Evolutionary conservation across 495 filamentous ascomycete species (phyloP).

Genomic region (Trichocladium uniseriatum): DNA sequence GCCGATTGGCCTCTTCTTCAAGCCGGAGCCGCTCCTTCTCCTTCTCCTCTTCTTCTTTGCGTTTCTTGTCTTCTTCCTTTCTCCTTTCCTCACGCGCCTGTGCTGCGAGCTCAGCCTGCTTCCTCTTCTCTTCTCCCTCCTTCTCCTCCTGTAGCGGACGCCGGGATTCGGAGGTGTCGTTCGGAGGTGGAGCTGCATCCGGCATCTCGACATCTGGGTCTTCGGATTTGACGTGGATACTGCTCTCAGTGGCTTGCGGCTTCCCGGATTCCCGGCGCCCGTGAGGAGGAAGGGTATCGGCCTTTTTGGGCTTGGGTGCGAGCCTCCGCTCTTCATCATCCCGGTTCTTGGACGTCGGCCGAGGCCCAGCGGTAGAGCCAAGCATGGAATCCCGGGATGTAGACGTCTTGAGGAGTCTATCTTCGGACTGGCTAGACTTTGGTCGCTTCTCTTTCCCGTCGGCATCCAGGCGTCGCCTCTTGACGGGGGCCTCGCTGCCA

Average conservation of each 20-base stretch:
- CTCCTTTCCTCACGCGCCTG: slow-evolving; percentile 24
- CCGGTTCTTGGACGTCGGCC: slow-evolving; percentile 21
- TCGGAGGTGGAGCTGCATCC: slow-evolving; percentile 26
- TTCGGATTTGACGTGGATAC: slow-evolving; percentile 40
- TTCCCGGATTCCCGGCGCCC: slow-evolving; percentile 33
- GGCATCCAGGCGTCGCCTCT: slow-evolving; percentile 40
- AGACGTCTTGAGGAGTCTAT: slow-evolving; percentile 30
- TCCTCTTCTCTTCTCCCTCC: slow-evolving; percentile 42
- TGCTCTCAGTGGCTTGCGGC: slow-evolving; percentile 31
- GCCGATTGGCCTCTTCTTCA: slow-evolving; percentile 20
- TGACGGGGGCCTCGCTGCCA: slow-evolving; percentile 43
- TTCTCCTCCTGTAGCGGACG: slow-evolving; percentile 34
- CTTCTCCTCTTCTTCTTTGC: slow-evolving; percentile 34
- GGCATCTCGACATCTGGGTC: slow-evolving; percentile 41
- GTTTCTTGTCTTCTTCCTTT: slow-evolving; percentile 18
- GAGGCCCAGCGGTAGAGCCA: slow-evolving; percentile 12
- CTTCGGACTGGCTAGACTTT: slow-evolving; percentile 33
- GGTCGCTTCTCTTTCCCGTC: slow-evolving; percentile 36
- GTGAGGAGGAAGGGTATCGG: slow-evolving; percentile 21
- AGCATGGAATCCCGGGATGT: slow-evolving; percentile 26
- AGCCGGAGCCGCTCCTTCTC: slow-evolving; percentile 15
- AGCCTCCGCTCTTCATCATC: slow-evolving; percentile 34
- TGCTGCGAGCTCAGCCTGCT: slow-evolving; percentile 23
- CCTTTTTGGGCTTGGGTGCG: slow-evolving; percentile 28
- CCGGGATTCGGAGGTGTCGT: slow-evolving; percentile 29